Evolutionary conservation across 768 basidiomycete genomes (phyloP), one percentile per base, ranked within the genome.

Genomic region (Clitopilus passeckerianus): DNA sequence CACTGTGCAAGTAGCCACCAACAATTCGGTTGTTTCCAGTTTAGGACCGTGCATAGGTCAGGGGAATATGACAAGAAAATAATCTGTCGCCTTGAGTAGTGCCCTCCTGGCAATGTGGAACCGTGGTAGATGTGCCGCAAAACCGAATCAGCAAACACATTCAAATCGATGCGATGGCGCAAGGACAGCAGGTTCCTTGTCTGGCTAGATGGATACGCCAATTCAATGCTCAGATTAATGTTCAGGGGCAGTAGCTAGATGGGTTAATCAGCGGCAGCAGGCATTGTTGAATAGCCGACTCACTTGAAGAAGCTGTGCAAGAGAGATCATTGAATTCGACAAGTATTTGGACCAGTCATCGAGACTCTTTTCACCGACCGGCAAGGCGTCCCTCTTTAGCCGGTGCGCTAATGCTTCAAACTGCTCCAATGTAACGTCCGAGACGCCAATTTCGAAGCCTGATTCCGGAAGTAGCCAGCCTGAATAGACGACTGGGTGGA

Each of bases 1-100:
- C 55, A 33, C 12, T 22, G 35, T 7, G 27, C 27, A 30, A 44
- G n/a, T 41, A 18, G 20, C 23, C 20, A 61, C 86, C 73, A 75
- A 93, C 96, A 98, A 72, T 98, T 98, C 12, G 96, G 96, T 73
- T 99, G 96, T 73, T 99, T 99, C 97, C 96, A 98, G 68, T 99
- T 98, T 58, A 98, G 73, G 15, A 91, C 88, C 7, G 91, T 86
- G 72, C 94, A 96, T 0, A 94, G 84, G 68, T 91, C 87, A 8
- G 95, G 92, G 53, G 90, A 89, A 71, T 91, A 98, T 6, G 94
- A 96, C 37, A 89, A 88, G 69, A 99, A 94, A n/a, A 93, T 85
- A 61, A 98, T 85, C 64, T 89, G 89, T 54, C 95, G 80, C 58
- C 90, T 86, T 54, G 77, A 76, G 59, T 77, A 73, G 30, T 77